phyloP scores from a whole-genome alignment of 2,329 filamentous ascomycete species.

The Alternaria tenuissima region DNA sequence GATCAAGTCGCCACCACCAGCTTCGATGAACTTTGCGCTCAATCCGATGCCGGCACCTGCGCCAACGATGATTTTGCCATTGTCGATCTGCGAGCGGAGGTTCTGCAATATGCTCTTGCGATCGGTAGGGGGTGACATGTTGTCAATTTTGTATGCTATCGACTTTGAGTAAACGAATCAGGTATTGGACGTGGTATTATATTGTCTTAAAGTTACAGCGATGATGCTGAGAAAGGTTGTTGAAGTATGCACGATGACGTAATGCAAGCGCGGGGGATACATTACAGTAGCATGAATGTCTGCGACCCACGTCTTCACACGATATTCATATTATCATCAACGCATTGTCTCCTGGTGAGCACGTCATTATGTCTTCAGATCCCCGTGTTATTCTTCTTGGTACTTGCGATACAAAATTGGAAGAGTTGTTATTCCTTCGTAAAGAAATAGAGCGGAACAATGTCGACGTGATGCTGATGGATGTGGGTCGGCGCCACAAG shows the following conservation, averaged over 20 bases:
- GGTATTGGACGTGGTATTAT: background rate
- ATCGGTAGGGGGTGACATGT: conserved; percentile 66
- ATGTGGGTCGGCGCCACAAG: conserved; percentile 61
- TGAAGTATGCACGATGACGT: conserved; percentile 19
- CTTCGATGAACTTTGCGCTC: conserved; percentile 74
- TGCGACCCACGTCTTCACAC: background rate
- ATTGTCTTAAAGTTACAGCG: background rate
- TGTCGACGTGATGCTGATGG: conserved; percentile 59
- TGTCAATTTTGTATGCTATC: background rate
- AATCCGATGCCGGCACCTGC: conserved; percentile 74
- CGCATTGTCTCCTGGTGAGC: background rate
- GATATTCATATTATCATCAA: background rate
- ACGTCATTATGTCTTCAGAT: conserved; percentile 13
- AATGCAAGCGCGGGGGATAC: conserved; percentile 9
- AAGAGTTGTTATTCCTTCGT: conserved; percentile 65
- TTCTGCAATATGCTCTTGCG: conserved; percentile 63
- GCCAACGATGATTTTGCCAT: conserved; percentile 69
- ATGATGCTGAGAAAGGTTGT: background rate
- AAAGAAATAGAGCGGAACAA: conserved; percentile 52
- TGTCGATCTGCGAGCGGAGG: conserved; percentile 63
- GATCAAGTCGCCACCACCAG: conserved; percentile 73
- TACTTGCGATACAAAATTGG: conserved; percentile 71
- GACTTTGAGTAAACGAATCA: background rate
- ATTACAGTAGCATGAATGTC: background rate
- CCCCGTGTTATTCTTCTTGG: conserved; percentile 63